Conservation (phyloP, 805 yeast species). For the Ogataea populi-albae region DNA sequence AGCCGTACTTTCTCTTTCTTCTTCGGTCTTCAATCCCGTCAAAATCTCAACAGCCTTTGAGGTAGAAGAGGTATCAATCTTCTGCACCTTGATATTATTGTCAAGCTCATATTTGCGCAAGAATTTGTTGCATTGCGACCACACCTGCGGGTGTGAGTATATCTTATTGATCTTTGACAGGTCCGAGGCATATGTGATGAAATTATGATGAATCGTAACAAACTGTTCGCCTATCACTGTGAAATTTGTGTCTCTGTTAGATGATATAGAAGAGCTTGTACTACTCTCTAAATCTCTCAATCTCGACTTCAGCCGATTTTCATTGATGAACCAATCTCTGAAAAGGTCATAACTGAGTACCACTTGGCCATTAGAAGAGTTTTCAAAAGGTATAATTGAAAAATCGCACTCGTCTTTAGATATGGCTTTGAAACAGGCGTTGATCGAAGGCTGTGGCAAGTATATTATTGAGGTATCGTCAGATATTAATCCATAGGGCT, state of each 20-base stretch:
- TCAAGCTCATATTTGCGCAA: slow-evolving; percentile 36
- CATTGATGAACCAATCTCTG: slow-evolving; percentile 55
- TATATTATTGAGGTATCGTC: slow-evolving; percentile 22
- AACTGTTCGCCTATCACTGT: slow-evolving; percentile 72
- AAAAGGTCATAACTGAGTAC: slow-evolving; percentile 79
- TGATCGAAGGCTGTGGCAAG: slow-evolving; percentile 42
- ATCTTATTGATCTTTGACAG: slow-evolving; percentile 50
- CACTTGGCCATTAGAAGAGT: slow-evolving; percentile 94
- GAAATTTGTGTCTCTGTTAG: slow-evolving; percentile 35
- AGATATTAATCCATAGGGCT: slow-evolving; percentile 16
- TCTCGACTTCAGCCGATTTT: slow-evolving; percentile 11
- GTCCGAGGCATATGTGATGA: slow-evolving; percentile 48
- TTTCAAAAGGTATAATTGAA: slow-evolving; percentile 87
- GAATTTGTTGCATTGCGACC: slow-evolving; percentile 85
- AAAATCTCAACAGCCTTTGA: slow-evolving; percentile 79
- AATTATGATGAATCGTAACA: slow-evolving; percentile 78
- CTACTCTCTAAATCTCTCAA: slow-evolving; percentile 12
- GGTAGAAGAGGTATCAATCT: slow-evolving; percentile 73
- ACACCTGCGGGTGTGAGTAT: slow-evolving; percentile 95
- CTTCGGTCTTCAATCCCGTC: slow-evolving; percentile 30
- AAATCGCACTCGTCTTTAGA: slow-evolving; percentile 48
- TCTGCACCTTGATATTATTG: slow-evolving; percentile 36
- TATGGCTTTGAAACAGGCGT: slow-evolving; percentile 61
- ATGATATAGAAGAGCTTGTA: slow-evolving; percentile 11
- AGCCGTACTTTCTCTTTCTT: slow-evolving; percentile 43